Evolutionary conservation across 768 basidiomycete species (phyloP).

Genomic region (Naematelia encephala): DNA sequence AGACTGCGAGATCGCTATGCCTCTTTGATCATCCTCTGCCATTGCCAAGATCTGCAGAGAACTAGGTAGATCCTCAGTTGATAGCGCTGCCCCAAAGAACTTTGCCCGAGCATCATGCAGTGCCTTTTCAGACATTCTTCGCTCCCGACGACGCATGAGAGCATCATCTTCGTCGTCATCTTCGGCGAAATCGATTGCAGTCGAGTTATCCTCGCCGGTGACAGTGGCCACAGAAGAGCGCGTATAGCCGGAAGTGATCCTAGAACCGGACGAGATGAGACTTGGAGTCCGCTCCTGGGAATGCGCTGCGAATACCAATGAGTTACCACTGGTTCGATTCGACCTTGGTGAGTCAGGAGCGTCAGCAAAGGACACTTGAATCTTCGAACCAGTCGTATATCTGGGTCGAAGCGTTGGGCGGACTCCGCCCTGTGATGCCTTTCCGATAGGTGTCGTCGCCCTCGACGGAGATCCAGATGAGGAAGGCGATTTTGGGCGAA

Average conservation of each 20-base stretch:
- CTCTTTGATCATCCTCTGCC: constrained; percentile 14
- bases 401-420: constrained; percentile 20
- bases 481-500: constrained; percentile 26
- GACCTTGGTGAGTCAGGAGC: constrained; percentile 4
- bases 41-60: constrained; percentile 15
- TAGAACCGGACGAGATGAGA: constrained; percentile 30
- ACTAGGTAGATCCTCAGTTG: constrained; percentile 29
- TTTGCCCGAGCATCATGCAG: constrained; percentile 37
- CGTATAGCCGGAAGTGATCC: constrained; percentile 31
- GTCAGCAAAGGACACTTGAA: constrained; percentile 18
- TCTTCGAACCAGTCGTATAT: constrained; percentile 12
- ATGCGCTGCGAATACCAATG: constrained; percentile 7
- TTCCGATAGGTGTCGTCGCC: constrained; percentile 12
- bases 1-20: constrained; percentile 23
- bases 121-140: constrained; percentile 32
- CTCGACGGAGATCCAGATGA: constrained; percentile 17
- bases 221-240: constrained; percentile 27
- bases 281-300: constrained; percentile 31
- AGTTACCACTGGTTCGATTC: neutral
- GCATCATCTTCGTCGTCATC: constrained; percentile 17
- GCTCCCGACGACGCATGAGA: constrained; percentile 13
- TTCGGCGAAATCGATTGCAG: constrained; percentile 19
- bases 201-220: constrained; percentile 21
- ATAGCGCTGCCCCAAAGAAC: constrained; percentile 30
- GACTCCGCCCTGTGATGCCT: constrained; percentile 5